Percentiles rank a stretch among this genome's conserved stretches.
Evolutionary conservation across 2,329 filamentous ascomycete species (phyloP).

Genomic region (Xylariaceae sp.): DNA sequence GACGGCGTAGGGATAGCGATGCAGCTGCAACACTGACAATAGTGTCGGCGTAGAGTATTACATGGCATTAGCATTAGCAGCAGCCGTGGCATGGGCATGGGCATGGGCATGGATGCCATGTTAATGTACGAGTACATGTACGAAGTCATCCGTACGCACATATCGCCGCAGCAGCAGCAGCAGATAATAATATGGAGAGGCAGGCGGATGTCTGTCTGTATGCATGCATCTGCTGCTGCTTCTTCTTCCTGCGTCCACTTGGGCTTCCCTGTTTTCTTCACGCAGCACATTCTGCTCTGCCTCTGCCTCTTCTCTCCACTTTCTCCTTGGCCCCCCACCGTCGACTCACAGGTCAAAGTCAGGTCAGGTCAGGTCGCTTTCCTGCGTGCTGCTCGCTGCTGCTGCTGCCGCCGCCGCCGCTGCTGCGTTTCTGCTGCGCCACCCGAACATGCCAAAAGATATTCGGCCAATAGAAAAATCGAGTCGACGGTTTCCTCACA

Average conservation of each 20-base stretch:
- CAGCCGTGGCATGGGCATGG: no score
- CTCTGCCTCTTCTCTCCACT: background rate
- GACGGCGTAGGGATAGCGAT: background rate
- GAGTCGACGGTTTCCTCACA: conserved; percentile 14
- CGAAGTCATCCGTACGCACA: background rate
- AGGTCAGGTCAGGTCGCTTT: background rate
- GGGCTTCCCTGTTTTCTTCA: no score
- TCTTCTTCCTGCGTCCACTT: background rate
- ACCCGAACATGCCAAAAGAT: conserved; percentile 9
- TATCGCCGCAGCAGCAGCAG: background rate
- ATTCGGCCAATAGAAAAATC: conserved; percentile 13
- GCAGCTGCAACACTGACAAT: background rate
- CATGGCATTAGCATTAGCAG: background rate
- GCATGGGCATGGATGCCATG: no score
- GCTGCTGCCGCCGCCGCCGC: background rate
- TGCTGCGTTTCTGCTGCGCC: conserved; percentile 8
- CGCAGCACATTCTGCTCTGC: no score
- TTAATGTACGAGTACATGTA: background rate
- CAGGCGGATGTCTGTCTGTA: background rate
- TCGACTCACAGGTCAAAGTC: no score
- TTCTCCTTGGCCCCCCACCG: background rate
- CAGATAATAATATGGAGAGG: conserved; percentile 8
- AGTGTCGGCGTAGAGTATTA: background rate
- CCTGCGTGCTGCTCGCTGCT: background rate
- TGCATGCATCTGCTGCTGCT: background rate